Evolutionary conservation across 208 protist genomes (phyloP), one percentile per base, ranked within the genome.

Genomic region (Acanthamoeba sp.): DNA sequence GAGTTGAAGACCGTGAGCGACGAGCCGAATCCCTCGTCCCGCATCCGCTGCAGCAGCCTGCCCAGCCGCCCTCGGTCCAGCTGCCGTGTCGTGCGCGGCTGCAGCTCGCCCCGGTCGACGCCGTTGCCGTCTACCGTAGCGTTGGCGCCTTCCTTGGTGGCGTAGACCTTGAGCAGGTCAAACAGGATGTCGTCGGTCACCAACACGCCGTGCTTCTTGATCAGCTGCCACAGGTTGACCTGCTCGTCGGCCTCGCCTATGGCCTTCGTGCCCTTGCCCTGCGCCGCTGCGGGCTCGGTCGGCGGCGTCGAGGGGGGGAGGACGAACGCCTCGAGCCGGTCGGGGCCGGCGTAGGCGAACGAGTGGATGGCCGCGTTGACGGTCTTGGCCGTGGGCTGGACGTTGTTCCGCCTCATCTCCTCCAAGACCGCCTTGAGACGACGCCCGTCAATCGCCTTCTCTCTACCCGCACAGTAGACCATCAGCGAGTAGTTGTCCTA

Each of bases 101-200:
- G 0, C 64, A 40, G 29, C 2, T 5, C 64, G 55, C 7, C 18
- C 14, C 24, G 14, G 12, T 1, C 45, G 45, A 50, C 45, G 5
- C 5, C 45, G 45, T 6, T 14, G 45, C 45, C 45, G 45, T 10
- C 55, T 29, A 22, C 14, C 7, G 16, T 22, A 10, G 6, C 55
- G 20, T 14, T 4, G 55, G 1, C 55, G 55, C 14, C 55, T 6
- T 62, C 55, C 6, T n/a, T 22, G n/a, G 64, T 73, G 34, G 64
- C 64, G n/a, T 32, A 73, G 64, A 73, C n/a, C 34, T 73, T 73
- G 32, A 73, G 64, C n/a, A 73, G 34, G 34, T 73, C 64, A 18
- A 73, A 73, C 5, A 73, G n/a, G 64, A 73, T 73, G 64, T 73
- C 64, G 34, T 73, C 64, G 27, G 64, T 73, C 64, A 73, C 64